Evolutionary conservation across 345 rosid species (phyloP).

Genomic region (Linum tenue): DNA sequence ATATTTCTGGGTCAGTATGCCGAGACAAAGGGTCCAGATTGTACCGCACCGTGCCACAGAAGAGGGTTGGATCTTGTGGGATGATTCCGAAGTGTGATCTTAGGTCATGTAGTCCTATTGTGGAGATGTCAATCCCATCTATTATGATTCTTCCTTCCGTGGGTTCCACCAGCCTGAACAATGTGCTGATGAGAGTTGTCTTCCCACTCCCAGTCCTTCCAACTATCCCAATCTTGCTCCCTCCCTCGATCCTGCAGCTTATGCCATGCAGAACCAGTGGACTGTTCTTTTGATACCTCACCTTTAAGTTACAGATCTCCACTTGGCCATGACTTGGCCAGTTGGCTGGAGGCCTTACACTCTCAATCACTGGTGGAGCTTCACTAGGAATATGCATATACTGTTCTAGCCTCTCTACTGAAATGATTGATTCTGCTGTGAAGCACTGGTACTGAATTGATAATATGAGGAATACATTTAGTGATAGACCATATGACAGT

Average conservation of each 20-base stretch:
- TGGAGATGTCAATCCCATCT: constrained; percentile 6
- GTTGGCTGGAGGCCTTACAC: constrained; percentile 4
- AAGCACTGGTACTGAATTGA: constrained; percentile 14
- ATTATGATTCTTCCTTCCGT: neutral
- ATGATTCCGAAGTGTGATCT: neutral
- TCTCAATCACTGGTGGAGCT: constrained; percentile 18
- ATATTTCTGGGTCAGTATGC: neutral
- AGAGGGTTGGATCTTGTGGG: constrained; percentile 2
- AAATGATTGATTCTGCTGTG: constrained; percentile 11
- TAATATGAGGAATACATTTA: constrained; percentile 3
- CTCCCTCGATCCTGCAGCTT: neutral
- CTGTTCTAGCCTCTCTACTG: constrained; percentile 15
- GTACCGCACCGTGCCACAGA: neutral
- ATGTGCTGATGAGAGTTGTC: neutral
- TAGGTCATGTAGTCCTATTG: neutral
- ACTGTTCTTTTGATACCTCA: neutral
- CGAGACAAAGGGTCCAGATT: neutral
- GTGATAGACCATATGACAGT: constrained; percentile 8
- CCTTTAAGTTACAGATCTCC: constrained; percentile 17
- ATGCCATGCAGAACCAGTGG: constrained; percentile 3
- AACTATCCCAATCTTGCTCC: neutral
- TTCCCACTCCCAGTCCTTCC: constrained; percentile 2
- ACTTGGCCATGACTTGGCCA: constrained; percentile 20
- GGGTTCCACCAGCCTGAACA: constrained; percentile 4
- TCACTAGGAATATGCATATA: constrained; percentile 14